A percentile compares a stretch with the other conserved stretches of the same genome.
These are phyloP conservation scores for Clohesyomyces aquaticus DNA, from an alignment of 495 filamentous ascomycete species.

Conservation along the genomic window DNA sequence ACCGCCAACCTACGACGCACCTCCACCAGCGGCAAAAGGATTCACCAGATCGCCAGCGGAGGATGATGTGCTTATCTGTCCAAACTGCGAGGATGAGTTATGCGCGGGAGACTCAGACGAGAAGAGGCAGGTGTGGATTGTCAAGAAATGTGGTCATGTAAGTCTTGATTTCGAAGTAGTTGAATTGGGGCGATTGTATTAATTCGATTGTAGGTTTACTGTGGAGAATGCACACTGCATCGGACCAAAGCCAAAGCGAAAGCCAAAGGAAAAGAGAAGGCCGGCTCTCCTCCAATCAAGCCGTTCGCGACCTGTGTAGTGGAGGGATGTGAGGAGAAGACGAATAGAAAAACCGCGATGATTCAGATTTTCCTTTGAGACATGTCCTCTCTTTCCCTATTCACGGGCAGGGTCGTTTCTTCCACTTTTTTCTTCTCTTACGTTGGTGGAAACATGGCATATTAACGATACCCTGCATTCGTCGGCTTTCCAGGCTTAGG, in stretches of 20 bases:
- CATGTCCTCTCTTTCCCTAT: neutral
- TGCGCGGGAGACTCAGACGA: constrained; percentile 59
- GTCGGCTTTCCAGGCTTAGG: neutral
- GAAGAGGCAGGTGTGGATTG: constrained; percentile 73
- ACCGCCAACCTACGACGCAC: constrained; percentile 58
- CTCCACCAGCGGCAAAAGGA: constrained; percentile 59
- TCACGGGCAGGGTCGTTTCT: too few relatives aligned
- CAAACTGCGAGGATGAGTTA: constrained; percentile 71
- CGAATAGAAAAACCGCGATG: constrained; percentile 36
- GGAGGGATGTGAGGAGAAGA: constrained; percentile 44
- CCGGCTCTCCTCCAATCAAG: neutral
- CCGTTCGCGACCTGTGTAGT: constrained; percentile 48
- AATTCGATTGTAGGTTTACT: constrained; percentile 81
- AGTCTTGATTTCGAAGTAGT: constrained; percentile 40
- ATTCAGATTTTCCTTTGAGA: constrained; percentile 47
- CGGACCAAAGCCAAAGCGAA: constrained; percentile 44
- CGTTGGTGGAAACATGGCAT: neutral
- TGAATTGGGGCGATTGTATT: too few relatives aligned
- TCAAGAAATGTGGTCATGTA: constrained; percentile 77
- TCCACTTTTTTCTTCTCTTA: neutral
- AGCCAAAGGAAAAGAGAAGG: constrained; percentile 41
- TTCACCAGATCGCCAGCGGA: constrained; percentile 68
- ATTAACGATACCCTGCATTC: neutral
- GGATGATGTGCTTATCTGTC: constrained; percentile 68
- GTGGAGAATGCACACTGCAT: constrained; percentile 65